Percentiles rank a stretch among this genome's conserved stretches.
These are phyloP conservation scores for Giardia duodenalis DNA, from an alignment of 208 protist genomes.

Conservation along the genomic window DNA sequence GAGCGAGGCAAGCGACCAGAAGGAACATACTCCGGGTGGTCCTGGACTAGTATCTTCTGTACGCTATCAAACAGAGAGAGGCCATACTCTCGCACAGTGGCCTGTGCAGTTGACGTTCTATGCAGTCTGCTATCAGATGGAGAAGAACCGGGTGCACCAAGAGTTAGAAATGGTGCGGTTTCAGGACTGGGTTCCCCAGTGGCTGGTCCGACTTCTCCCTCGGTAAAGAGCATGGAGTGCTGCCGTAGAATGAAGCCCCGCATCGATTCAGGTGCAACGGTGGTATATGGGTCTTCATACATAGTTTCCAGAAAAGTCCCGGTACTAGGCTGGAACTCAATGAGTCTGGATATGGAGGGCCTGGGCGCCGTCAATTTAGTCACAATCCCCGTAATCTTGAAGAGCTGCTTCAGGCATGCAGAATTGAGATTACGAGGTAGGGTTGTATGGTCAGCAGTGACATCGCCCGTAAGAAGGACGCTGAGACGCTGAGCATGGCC, in stretches of 20 bases:
- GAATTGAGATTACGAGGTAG: background rate
- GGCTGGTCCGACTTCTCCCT: too few relatives aligned
- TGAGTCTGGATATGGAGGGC: background rate
- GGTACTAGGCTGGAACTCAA: background rate
- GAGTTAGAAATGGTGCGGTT: background rate
- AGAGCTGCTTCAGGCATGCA: background rate
- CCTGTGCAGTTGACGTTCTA: too few relatives aligned
- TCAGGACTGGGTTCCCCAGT: background rate
- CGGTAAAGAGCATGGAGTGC: background rate
- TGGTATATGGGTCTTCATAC: constrained; percentile 17
- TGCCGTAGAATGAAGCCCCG: background rate
- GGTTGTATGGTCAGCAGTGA: background rate
- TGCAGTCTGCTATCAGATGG: too few relatives aligned
- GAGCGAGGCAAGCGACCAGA: background rate
- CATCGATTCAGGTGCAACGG: background rate
- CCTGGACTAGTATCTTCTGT: constrained; percentile 6
- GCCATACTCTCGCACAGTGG: background rate
- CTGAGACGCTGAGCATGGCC: background rate
- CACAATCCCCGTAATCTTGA: constrained; percentile 12
- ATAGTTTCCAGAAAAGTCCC: background rate
- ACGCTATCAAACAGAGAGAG: background rate
- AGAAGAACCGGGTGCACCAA: background rate
- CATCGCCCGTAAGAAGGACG: background rate
- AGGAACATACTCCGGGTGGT: background rate
- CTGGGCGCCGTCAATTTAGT: background rate